Evolutionary conservation across 2,329 filamentous ascomycete genomes (phyloP).

Genomic region (Paecilomyces dactylethromorphus): DNA sequence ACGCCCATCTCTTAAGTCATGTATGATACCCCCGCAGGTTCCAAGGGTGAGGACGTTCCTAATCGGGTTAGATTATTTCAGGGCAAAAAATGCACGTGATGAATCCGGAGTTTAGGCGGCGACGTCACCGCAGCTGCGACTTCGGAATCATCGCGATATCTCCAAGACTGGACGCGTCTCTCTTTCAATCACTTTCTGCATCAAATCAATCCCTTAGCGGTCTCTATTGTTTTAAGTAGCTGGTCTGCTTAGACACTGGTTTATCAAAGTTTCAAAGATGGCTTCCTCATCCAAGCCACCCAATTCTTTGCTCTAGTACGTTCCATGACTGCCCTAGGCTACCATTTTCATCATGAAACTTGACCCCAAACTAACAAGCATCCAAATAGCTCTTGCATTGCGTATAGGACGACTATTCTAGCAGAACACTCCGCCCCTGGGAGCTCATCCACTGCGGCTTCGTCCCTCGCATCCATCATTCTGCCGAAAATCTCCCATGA

Average conservation of each 20-base stretch:
- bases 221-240: not conserved
- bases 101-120: constrained; percentile 9
- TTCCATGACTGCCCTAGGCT: constrained; percentile 6
- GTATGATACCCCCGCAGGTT: too few species aligned
- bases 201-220: not conserved
- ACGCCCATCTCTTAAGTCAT: too few species aligned
- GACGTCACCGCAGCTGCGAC: constrained; percentile 14
- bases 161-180: not conserved
- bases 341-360: constrained; percentile 1
- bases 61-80: not conserved
- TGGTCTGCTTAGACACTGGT: not conserved
- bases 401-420: constrained; percentile 87
- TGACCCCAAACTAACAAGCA: constrained; percentile 7
- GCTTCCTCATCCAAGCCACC: constrained; percentile 62
- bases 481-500: constrained; percentile 88
- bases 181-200: not conserved
- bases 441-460: constrained; percentile 75
- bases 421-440: constrained; percentile 85
- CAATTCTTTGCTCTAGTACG: constrained; percentile 69
- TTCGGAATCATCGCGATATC: not conserved
- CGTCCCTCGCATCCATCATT: constrained; percentile 84
- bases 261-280: constrained; percentile 43
- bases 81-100: constrained; percentile 8
- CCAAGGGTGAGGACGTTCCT: too few species aligned
- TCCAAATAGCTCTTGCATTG: constrained; percentile 72